A percentile compares a stretch with the other conserved stretches of the same genome.
These are phyloP conservation scores for Picochlorum sp. DNA, from an alignment of 139 green algal species.

Conservation along the genomic window DNA sequence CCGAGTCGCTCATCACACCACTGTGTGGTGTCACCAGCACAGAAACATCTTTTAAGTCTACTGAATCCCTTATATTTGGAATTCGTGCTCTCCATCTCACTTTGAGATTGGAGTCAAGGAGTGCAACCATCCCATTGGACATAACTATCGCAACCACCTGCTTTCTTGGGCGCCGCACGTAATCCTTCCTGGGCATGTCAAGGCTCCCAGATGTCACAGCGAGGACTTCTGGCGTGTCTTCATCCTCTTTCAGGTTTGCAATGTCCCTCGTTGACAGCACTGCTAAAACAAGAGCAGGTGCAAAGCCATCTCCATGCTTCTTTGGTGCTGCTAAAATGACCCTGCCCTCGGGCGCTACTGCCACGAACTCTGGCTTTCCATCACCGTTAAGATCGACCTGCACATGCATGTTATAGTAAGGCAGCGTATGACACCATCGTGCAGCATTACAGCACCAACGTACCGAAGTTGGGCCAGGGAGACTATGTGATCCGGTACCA, in stretches of 20 bases:
- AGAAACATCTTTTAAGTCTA: constrained; percentile 64
- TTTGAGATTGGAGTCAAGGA: constrained; percentile 94
- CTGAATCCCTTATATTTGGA: constrained; percentile 40
- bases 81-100: constrained; percentile 64
- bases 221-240: constrained; percentile 24
- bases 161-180: constrained; percentile 58
- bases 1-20: constrained; percentile 53
- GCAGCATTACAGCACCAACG: background rate
- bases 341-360: constrained; percentile 56
- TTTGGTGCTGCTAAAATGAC: constrained; percentile 59
- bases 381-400: constrained; percentile 94
- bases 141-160: constrained; percentile 88
- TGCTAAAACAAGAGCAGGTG: constrained; percentile 43
- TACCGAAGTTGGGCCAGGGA: constrained; percentile 5
- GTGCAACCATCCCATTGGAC: constrained; percentile 62
- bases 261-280: constrained; percentile 39
- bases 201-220: constrained; percentile 73
- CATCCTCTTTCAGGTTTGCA: background rate
- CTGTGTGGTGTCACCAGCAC: constrained; percentile 65
- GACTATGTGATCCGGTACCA: background rate
- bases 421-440: background rate
- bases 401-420: background rate
- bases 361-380: constrained; percentile 75
- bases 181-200: constrained; percentile 43
- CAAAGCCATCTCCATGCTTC: constrained; percentile 67